These are phyloP conservation scores for Schrenkiella parvula DNA, from an alignment of 345 rosid genomes.

Conservation along the genomic window DNA sequence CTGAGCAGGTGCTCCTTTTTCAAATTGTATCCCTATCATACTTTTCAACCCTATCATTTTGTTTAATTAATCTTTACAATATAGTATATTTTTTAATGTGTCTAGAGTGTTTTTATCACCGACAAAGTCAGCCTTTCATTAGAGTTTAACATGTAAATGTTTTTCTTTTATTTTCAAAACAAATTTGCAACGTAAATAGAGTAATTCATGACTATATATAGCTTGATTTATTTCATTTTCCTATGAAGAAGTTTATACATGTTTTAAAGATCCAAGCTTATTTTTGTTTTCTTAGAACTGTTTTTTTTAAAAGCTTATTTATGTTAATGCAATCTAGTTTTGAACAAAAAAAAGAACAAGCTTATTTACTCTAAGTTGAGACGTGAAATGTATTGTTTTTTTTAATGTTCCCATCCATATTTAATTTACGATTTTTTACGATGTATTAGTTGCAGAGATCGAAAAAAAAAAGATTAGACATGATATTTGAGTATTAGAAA, in stretches of 20 bases:
- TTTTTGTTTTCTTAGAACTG: too few species aligned
- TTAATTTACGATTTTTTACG: neutral
- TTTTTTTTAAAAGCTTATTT: neutral
- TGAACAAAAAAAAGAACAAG: neutral
- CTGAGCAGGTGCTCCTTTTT: conserved; percentile 16
- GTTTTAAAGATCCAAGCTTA: neutral
- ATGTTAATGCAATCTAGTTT: neutral
- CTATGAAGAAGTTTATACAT: neutral
- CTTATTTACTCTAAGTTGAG: neutral
- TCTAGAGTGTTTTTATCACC: conserved; percentile 17
- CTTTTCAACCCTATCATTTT: conserved; percentile 23
- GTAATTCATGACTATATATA: neutral
- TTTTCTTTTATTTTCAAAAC: neutral
- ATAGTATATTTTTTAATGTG: neutral
- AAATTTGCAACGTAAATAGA: neutral
- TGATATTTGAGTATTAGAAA: neutral
- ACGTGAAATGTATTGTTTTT: neutral
- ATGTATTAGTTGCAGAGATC: neutral
- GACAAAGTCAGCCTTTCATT: conserved; percentile 2
- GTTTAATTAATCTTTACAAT: neutral
- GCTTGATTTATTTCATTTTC: neutral
- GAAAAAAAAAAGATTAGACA: neutral
- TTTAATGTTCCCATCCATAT: neutral
- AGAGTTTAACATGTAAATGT: neutral
- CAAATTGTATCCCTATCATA: neutral